Evolutionary conservation across 352 stramenopile genomes (phyloP).

Genomic region (Pythium dissotocum): DNA sequence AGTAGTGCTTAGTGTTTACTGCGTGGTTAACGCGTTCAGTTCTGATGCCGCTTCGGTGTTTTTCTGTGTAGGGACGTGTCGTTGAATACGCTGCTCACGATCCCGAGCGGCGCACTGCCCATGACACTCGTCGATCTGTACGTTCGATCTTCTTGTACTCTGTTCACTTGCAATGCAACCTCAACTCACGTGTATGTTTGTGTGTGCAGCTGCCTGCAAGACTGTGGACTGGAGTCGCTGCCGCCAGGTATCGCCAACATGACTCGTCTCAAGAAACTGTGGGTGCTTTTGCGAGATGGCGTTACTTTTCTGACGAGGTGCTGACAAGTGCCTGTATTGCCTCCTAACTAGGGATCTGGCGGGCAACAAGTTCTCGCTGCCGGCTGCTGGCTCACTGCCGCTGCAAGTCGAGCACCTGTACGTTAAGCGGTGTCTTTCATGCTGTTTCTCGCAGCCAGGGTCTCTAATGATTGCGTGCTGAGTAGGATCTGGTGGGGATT

Average conservation of each 20-base stretch:
- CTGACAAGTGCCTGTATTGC: too few species aligned
- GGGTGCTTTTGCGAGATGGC: too few species aligned
- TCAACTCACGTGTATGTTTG: neutral
- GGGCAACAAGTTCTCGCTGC: conserved; percentile 21
- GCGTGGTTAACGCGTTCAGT: neutral
- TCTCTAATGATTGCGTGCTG: neutral
- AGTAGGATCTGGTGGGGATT: conserved; percentile 29
- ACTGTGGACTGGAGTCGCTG: conserved; percentile 13
- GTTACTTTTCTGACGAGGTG: too few species aligned
- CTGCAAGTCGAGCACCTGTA: conserved; percentile 26
- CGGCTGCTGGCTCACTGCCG: conserved; percentile 12
- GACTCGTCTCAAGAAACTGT: conserved; percentile 23
- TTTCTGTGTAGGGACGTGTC: conserved; percentile 15
- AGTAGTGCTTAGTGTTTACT: neutral
- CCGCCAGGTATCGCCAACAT: conserved; percentile 15
- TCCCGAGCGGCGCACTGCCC: conserved; percentile 5
- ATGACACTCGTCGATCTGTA: conserved; percentile 20
- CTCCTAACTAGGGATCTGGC: conserved; percentile 16
- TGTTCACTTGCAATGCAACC: neutral
- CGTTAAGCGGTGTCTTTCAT: too few species aligned
- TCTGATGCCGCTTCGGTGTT: neutral
- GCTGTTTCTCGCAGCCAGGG: neutral
- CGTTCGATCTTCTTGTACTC: neutral
- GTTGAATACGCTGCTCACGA: conserved; percentile 17
- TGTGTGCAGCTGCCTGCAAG: conserved; percentile 15